These are phyloP conservation scores for Botrytis fabae DNA, from an alignment of 2,329 filamentous ascomycete genomes.

Conservation along the genomic window DNA sequence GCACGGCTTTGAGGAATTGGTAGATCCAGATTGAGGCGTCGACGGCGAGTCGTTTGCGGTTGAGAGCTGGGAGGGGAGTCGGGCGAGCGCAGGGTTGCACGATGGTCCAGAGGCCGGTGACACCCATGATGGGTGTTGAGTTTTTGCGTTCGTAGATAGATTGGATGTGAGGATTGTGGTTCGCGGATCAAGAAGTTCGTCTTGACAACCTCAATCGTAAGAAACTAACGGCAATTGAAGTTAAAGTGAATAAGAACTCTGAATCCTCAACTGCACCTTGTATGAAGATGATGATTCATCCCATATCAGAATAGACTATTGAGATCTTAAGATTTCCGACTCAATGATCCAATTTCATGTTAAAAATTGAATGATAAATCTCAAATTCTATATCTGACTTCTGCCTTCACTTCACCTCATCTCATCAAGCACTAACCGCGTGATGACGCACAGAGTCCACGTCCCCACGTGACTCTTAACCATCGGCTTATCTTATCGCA, in stretches of 20 bases:
- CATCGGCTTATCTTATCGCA: conserved; percentile 26
- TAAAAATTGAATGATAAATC: not conserved
- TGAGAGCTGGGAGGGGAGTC: conserved; percentile 93
- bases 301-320: not conserved
- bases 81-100: conserved; percentile 92
- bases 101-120: conserved; percentile 96
- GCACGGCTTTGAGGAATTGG: conserved; percentile 97
- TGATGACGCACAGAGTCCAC: conserved; percentile 20
- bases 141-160: not conserved
- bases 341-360: not conserved
- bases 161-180: not conserved
- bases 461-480: conserved; percentile 10
- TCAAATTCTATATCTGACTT: not conserved
- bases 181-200: not conserved
- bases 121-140: conserved; percentile 69
- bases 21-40: conserved; percentile 99
- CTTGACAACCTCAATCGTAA: not conserved
- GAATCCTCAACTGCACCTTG: not conserved
- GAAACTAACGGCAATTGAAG: not conserved
- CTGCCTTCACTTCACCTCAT: not conserved
- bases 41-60: conserved; percentile 92
- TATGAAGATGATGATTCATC: not conserved
- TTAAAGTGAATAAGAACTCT: not conserved
- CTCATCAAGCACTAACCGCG: conserved; percentile 12
- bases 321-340: not conserved